These are phyloP conservation scores for Trypanosoma melophagium DNA, from an alignment of 208 protist genomes.

Conservation along the genomic window DNA sequence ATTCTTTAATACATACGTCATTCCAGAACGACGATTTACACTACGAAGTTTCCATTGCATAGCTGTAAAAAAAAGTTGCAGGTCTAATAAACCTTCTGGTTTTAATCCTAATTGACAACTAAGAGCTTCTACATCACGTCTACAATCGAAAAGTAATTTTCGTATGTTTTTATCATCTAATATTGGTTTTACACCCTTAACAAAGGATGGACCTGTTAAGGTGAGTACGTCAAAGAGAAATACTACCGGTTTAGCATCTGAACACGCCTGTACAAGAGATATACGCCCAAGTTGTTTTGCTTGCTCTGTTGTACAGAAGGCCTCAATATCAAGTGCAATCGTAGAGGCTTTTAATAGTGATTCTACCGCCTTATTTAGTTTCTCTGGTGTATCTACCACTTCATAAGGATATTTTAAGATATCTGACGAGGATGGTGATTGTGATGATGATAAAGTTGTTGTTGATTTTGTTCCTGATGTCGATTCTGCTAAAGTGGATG, in stretches of 20 bases:
- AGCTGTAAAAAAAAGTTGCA: slow-evolving; percentile 85
- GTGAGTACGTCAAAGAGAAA: slow-evolving; percentile 87
- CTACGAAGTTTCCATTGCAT: slow-evolving; percentile 83
- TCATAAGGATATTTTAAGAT: slow-evolving; percentile 69
- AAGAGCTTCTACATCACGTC: slow-evolving; percentile 87
- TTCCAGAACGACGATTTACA: slow-evolving; percentile 77
- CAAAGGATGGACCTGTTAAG: slow-evolving; percentile 40
- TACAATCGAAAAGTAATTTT: slow-evolving; percentile 89
- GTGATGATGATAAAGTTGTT: slow-evolving; percentile 6
- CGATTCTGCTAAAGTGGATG: background rate
- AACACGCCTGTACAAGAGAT: slow-evolving; percentile 82
- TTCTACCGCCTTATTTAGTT: slow-evolving; percentile 38
- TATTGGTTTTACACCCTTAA: slow-evolving; percentile 34
- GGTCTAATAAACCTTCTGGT: slow-evolving; percentile 62
- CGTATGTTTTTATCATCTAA: slow-evolving; percentile 43
- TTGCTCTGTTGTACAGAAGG: slow-evolving; percentile 63
- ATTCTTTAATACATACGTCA: slow-evolving; percentile 82
- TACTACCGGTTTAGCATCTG: slow-evolving; percentile 51
- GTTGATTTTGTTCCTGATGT: background rate
- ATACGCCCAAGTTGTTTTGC: slow-evolving; percentile 72
- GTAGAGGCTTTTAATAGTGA: slow-evolving; percentile 36
- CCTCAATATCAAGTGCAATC: slow-evolving; percentile 86
- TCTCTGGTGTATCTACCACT: slow-evolving; percentile 52
- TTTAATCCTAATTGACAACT: slow-evolving; percentile 72
- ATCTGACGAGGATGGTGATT: slow-evolving; percentile 3